A percentile compares a stretch with the other conserved stretches of the same genome.
These are phyloP conservation scores for Platanthera zijinensis DNA, from an alignment of 106 monocot genomes.

Conservation along the genomic window DNA sequence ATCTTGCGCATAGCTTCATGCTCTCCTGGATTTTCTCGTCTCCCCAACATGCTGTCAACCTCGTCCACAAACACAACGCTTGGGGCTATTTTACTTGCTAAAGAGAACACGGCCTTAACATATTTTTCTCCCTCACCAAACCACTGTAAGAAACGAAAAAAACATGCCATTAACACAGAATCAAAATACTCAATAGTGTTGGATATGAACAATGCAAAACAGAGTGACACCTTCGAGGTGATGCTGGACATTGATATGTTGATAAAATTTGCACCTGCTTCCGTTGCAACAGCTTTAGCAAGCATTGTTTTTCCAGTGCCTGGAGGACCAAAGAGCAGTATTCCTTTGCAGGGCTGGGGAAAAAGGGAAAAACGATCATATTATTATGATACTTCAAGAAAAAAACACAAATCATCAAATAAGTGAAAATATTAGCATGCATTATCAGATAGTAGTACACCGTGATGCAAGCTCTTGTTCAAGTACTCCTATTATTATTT, in stretches of 20 bases:
- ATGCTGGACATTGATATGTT: constrained; percentile 92
- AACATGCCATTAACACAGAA: background rate
- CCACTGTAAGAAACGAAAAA: constrained; percentile 43
- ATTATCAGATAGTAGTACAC: background rate
- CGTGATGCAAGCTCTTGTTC: background rate
- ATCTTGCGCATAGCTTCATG: constrained; percentile 93
- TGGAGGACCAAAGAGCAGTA: constrained; percentile 93
- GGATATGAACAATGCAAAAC: background rate
- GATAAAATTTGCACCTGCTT: constrained; percentile 90
- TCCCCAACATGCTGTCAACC: constrained; percentile 90
- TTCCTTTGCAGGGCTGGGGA: constrained; percentile 88
- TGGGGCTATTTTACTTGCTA: constrained; percentile 86
- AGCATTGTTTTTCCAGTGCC: constrained; percentile 99
- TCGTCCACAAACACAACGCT: constrained; percentile 85
- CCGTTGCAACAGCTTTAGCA: constrained; percentile 95
- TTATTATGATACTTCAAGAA: background rate
- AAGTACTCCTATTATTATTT: background rate
- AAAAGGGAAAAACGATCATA: background rate
- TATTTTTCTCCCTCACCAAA: constrained; percentile 90
- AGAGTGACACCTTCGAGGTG: constrained; percentile 73
- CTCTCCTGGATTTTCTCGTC: constrained; percentile 82
- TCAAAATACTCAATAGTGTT: background rate
- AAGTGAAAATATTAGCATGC: background rate
- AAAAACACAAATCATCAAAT: background rate
- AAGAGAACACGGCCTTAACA: constrained; percentile 80